Base-by-base conservation (phyloP, 108 stramenopile species). In the Aureococcus anophagefferens region DNA sequence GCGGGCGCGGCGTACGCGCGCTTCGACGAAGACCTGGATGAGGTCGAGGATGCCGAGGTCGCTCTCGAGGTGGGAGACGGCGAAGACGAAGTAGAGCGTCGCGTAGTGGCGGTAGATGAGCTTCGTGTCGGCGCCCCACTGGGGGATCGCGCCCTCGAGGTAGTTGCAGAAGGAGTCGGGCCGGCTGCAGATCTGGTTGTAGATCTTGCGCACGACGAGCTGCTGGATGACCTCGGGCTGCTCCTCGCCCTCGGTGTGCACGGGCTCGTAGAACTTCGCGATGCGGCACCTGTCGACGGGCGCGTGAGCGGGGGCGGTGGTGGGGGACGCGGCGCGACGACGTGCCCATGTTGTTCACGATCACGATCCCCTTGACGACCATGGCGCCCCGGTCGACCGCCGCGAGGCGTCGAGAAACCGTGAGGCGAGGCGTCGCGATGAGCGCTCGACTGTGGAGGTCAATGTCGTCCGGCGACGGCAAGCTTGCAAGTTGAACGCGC, bases 131-230 rank as follows among this genome's bases (percentile, higher is more conserved):
- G 95, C 92, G 64, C 94, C 96, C 94, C 92, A 99, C 80, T 95
- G 92, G 29, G 95, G 95, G 30, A 95, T 85, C n/a, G 82, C 85
- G 0, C 96, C 96, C 75, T 97, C 95, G 65, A 98, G 81, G 77
- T 98, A 99, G 75, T 99, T 99, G 84, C 98, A 99, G 75, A 99
- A 98, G 31, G 84, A 87, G 74, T 99, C 98, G 11, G 97, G 93
- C 28, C 98, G 91, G 62, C 87, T 87, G 0, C 91, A 89, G 0
- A 99, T 94, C 80, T 96, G 94, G 46, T 95, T 88, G 74, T 90
- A 99, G 68, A 99, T 80, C 28, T 93, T 86, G 4, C 96, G 91
- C 64, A 98, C 92, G 33, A 97, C 90, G 33, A 88, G 83, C 78
- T 97, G 95, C 80, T 97, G 95, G 9, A 13, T 13, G 9, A 11